phyloP scores from a whole-genome alignment of 352 stramenopile genomes.

The Bremia lactucae region DNA sequence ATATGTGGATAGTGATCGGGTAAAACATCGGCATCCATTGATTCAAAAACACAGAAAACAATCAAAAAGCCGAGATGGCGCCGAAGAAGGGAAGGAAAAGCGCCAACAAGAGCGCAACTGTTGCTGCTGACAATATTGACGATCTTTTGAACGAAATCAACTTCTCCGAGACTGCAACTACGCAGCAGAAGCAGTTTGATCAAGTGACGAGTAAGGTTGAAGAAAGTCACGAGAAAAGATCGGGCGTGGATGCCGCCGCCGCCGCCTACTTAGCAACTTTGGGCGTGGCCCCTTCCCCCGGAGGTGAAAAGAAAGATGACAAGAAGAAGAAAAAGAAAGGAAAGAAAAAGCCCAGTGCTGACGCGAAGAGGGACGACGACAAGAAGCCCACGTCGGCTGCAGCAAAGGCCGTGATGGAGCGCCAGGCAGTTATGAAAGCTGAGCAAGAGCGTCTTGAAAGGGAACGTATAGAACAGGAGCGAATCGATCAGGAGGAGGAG shows the following conservation, averaged over 20 bases:
- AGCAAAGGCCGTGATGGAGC: conserved; percentile 60
- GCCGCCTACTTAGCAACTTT: conserved; percentile 70
- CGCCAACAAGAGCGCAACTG: conserved; percentile 37
- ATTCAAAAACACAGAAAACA: too few relatives aligned
- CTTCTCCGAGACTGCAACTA: conserved; percentile 7
- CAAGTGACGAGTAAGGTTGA: conserved; percentile 8
- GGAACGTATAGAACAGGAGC: conserved; percentile 48
- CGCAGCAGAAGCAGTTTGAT: conserved; percentile 8
- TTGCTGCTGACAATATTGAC: conserved; percentile 47
- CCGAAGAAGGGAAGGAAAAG: conserved; percentile 78
- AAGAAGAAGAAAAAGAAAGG: conserved; percentile 85
- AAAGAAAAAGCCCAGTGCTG: conserved; percentile 53
- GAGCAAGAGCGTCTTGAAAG: conserved; percentile 66
- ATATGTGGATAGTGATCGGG: too few relatives aligned
- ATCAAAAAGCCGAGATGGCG: conserved; percentile 44
- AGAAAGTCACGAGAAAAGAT: conserved; percentile 12
- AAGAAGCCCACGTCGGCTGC: conserved; percentile 75
- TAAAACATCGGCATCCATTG: too few relatives aligned
- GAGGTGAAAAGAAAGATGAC: conserved; percentile 56
- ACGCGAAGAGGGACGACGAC: conserved; percentile 42
- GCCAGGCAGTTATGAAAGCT: conserved; percentile 54
- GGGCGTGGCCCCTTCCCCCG: conserved; percentile 43
- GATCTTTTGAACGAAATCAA: conserved; percentile 69
- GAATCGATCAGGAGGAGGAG: conserved; percentile 58
- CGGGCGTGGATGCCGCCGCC: conserved; percentile 53